phyloP scores from a whole-genome alignment of 108 stramenopile species.

The Cyclostephanos invisitatus region DNA sequence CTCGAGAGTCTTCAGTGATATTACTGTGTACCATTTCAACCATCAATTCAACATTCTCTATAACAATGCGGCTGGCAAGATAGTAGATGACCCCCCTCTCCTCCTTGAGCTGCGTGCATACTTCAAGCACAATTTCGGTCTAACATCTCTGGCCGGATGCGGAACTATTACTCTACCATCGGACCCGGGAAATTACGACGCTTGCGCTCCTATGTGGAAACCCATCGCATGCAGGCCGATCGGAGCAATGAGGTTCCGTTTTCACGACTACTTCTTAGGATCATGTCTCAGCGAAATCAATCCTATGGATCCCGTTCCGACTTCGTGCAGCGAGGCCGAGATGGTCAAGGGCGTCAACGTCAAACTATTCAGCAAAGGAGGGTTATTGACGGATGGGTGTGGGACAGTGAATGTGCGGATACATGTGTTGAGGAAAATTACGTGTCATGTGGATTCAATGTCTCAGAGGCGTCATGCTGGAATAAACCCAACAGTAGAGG shows the following conservation, averaged over 20 bases:
- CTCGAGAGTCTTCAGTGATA: background rate
- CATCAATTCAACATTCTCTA: constrained; percentile 35
- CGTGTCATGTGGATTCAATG: background rate
- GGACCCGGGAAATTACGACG: constrained; percentile 23
- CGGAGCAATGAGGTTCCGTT: constrained; percentile 10
- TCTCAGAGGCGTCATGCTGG: background rate
- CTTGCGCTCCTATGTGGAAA: constrained; percentile 29
- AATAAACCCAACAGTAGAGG: background rate
- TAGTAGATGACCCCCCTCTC: background rate
- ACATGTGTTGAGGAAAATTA: constrained; percentile 15
- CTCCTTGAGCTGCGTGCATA: constrained; percentile 28
- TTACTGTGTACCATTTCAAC: constrained; percentile 14
- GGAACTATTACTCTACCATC: constrained; percentile 27
- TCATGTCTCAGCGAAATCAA: constrained; percentile 29
- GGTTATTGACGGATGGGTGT: constrained; percentile 21
- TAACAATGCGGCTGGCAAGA: background rate
- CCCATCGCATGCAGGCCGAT: constrained; percentile 19
- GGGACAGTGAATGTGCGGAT: constrained; percentile 22
- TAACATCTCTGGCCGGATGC: constrained; percentile 30
- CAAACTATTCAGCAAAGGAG: constrained; percentile 27
- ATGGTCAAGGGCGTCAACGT: constrained; percentile 9
- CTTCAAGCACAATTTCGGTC: constrained; percentile 33
- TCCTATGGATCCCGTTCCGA: constrained; percentile 19
- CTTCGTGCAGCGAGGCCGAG: constrained; percentile 3
- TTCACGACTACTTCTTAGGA: constrained; percentile 40